phyloP scores from a whole-genome alignment of 129 eudicot species.

The Glebionis coronaria region DNA sequence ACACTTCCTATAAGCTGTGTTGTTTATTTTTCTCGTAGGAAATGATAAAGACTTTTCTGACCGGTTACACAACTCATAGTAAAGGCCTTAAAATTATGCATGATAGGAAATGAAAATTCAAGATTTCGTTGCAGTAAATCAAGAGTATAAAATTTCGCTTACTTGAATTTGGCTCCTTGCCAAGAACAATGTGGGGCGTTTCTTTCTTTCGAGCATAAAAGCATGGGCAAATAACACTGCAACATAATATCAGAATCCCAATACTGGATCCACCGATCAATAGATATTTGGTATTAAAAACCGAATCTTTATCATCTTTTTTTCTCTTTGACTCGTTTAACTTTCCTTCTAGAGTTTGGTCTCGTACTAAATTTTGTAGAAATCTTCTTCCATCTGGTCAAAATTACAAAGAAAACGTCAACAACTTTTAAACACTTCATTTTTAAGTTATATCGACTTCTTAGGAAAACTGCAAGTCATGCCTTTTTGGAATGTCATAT shows the following conservation, averaged over 20 bases:
- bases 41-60: not conserved
- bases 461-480: not conserved
- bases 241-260: slow-evolving; percentile 49
- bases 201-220: slow-evolving; percentile 52
- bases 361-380: slow-evolving; percentile 39
- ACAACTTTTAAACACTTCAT: slow-evolving; percentile 14
- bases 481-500: too few relatives aligned
- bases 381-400: slow-evolving; percentile 53
- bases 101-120: not conserved
- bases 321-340: slow-evolving; percentile 2
- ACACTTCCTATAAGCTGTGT: not conserved
- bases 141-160: slow-evolving; percentile 26
- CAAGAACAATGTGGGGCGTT: slow-evolving; percentile 45
- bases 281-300: slow-evolving; percentile 37
- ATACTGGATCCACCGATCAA: slow-evolving; percentile 58
- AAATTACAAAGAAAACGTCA: not conserved
- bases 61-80: not conserved
- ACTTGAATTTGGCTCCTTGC: slow-evolving; percentile 68
- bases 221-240: slow-evolving; percentile 67
- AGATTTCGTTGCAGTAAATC: not conserved
- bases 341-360: slow-evolving; percentile 25
- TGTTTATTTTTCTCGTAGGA: not conserved
- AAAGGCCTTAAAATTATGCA: not conserved
- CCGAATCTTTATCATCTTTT: slow-evolving; percentile 25
- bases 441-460: not conserved